These are phyloP conservation scores for Podospora bellae-mahoneyi DNA, from an alignment of 495 filamentous ascomycete species.

Conservation along the genomic window DNA sequence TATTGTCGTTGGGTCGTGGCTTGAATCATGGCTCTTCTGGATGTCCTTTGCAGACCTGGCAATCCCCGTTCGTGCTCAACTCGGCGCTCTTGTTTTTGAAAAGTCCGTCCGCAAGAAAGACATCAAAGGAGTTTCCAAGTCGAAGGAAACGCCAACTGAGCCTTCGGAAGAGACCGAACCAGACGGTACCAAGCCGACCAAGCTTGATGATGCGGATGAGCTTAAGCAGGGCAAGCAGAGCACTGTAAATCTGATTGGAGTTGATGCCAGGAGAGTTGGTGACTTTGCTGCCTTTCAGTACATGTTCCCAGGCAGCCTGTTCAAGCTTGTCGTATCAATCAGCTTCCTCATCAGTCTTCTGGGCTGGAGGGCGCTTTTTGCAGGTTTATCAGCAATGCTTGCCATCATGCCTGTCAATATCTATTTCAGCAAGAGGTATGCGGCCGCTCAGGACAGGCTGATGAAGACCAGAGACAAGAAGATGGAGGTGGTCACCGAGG, in stretches of 20 bases:
- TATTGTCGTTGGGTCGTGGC: slow-evolving; percentile 53
- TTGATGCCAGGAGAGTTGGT: slow-evolving; percentile 70
- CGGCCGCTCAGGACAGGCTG: slow-evolving; percentile 61
- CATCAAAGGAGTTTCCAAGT: slow-evolving; percentile 49
- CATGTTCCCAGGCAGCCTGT: slow-evolving; percentile 57
- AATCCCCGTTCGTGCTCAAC: slow-evolving; percentile 63
- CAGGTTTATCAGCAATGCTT: slow-evolving; percentile 62
- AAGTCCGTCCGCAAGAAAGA: slow-evolving; percentile 81
- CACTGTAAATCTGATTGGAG: slow-evolving; percentile 74
- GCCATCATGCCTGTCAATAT: slow-evolving; percentile 68
- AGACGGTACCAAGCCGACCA: slow-evolving; percentile 27
- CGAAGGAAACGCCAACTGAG: slow-evolving; percentile 27
- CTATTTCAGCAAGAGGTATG: slow-evolving; percentile 63
- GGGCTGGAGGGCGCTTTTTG: slow-evolving; percentile 66
- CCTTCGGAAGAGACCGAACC: slow-evolving; percentile 26
- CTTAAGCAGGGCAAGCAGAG: slow-evolving; percentile 63
- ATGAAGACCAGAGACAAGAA: slow-evolving; percentile 81
- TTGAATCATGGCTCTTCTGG: slow-evolving; percentile 65
- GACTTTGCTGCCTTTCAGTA: slow-evolving; percentile 67
- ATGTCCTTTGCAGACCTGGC: slow-evolving; percentile 59
- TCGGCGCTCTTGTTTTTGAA: slow-evolving; percentile 70
- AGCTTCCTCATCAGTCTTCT: slow-evolving; percentile 65
- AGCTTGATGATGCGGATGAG: slow-evolving; percentile 50
- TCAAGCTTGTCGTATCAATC: slow-evolving; percentile 63
- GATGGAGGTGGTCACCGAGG: slow-evolving; percentile 74